These are phyloP conservation scores for Phytophthora nicotianae DNA, from an alignment of 352 stramenopile species.

Conservation along the genomic window DNA sequence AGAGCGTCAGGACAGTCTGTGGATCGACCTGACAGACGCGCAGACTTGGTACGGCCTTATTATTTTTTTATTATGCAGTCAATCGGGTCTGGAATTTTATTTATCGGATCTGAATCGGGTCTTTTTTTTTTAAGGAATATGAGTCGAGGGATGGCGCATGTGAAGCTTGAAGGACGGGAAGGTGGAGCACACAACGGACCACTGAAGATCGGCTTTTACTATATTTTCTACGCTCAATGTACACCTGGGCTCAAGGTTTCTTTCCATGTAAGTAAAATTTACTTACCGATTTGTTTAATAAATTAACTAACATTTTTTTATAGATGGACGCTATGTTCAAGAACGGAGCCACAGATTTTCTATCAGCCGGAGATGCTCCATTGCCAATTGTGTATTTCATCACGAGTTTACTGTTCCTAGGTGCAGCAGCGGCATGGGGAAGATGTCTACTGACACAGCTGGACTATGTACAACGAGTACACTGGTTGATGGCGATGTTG, in stretches of 20 bases:
- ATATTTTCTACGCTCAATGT: slow-evolving; percentile 89
- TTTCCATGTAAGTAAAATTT: slow-evolving; percentile 73
- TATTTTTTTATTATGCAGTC: neutral
- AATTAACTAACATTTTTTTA: slow-evolving; percentile 1
- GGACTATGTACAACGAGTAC: slow-evolving; percentile 82
- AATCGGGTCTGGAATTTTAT: neutral
- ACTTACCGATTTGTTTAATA: neutral
- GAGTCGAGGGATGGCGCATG: slow-evolving; percentile 39
- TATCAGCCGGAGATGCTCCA: slow-evolving; percentile 83
- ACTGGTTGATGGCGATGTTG: slow-evolving; percentile 96
- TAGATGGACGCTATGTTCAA: slow-evolving; percentile 86
- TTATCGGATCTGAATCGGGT: neutral
- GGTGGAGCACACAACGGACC: slow-evolving; percentile 23
- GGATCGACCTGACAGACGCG: slow-evolving; percentile 65
- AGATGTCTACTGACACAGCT: slow-evolving; percentile 62
- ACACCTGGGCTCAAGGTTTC: slow-evolving; percentile 73
- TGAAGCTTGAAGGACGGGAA: slow-evolving; percentile 19
- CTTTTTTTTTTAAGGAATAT: slow-evolving; percentile 44
- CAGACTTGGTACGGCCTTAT: slow-evolving; percentile 43
- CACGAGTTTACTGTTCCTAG: slow-evolving; percentile 77
- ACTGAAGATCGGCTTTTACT: slow-evolving; percentile 79
- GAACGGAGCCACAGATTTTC: slow-evolving; percentile 82
- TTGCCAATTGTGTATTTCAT: slow-evolving; percentile 87
- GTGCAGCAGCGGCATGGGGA: slow-evolving; percentile 62
- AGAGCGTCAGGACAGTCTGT: slow-evolving; percentile 53